Evolutionary conservation across 2,329 filamentous ascomycete species (phyloP).

Genomic region (Colletotrichum sp.): DNA sequence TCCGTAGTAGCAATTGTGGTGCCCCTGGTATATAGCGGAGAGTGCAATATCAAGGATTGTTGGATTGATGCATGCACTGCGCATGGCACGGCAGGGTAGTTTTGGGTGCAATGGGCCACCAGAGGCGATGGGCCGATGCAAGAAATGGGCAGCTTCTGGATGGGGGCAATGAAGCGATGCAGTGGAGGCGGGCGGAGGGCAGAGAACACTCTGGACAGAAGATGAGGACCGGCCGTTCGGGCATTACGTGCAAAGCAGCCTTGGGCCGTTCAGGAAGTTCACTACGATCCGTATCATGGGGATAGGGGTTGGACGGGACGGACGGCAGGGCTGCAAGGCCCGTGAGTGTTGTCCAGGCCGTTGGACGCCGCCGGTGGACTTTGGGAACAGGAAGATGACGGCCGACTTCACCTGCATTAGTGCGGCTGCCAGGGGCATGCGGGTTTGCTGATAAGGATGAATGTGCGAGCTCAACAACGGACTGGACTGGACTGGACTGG

Average conservation of each 20-base stretch:
- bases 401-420: slow-evolving; percentile 15
- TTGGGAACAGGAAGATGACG: not conserved
- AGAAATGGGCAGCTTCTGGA: not conserved
- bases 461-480: not conserved
- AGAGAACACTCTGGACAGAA: not conserved
- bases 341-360: not conserved
- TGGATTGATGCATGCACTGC: not conserved
- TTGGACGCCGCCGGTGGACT: not conserved
- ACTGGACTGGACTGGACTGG: not conserved
- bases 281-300: not conserved
- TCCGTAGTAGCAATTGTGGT: not conserved
- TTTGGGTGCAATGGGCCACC: not conserved
- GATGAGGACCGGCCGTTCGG: not conserved
- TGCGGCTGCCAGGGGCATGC: slow-evolving; percentile 13
- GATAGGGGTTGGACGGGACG: not conserved
- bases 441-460: slow-evolving; percentile 3
- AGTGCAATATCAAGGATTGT: not conserved
- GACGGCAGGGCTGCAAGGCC: not conserved
- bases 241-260: not conserved
- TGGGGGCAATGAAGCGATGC: slow-evolving; percentile 4
- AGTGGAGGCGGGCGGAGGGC: not conserved
- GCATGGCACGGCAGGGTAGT: not conserved
- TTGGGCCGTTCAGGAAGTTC: slow-evolving; percentile 9
- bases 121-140: not conserved
- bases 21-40: not conserved